Conservation (phyloP, 2,329 filamentous ascomycete genomes). For the Pseudohalonectria lignicola region DNA sequence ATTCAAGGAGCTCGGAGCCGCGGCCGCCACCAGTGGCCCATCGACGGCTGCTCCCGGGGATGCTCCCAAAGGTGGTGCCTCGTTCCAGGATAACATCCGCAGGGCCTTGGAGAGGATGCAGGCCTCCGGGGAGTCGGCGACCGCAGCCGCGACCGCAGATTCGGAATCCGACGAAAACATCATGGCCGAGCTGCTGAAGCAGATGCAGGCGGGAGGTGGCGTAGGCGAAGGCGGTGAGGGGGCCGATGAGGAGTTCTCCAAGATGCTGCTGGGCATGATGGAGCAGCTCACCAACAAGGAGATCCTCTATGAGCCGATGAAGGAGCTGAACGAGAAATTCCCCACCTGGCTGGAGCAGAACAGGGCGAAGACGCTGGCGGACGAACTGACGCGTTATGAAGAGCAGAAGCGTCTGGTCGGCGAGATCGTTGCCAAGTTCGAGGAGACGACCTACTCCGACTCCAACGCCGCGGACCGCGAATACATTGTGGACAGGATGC, state of each 20-base stretch:
- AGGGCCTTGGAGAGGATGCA: constrained; percentile 96
- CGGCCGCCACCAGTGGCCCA: constrained; percentile 22
- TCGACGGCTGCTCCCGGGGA: constrained; percentile 12
- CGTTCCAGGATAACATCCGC: constrained; percentile 86
- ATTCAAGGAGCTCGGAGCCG: constrained; percentile 58
- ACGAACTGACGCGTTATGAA: constrained; percentile 70
- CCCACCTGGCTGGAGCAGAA: constrained; percentile 82
- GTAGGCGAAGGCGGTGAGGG: constrained; percentile 40
- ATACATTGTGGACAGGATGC: constrained; percentile 95
- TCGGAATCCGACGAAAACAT: constrained; percentile 60
- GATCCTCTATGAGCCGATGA: constrained; percentile 97
- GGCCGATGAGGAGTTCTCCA: constrained; percentile 77
- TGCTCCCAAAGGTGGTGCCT: constrained; percentile 37
- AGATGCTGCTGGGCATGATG: constrained; percentile 97
- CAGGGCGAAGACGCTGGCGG: constrained; percentile 48
- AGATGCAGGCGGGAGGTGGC: constrained; percentile 56
- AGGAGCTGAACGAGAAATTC: constrained; percentile 88
- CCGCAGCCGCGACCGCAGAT: constrained; percentile 53
- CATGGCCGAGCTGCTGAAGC: constrained; percentile 83
- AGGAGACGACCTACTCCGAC: constrained; percentile 71
- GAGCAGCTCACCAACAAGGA: constrained; percentile 97
- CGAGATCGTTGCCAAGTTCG: constrained; percentile 85
- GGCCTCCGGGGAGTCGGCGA: constrained; percentile 73
- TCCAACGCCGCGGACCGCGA: constrained; percentile 71
- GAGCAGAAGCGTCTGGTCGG: constrained; percentile 68